phyloP scores from a whole-genome alignment of 768 basidiomycete genomes.

The Amanita molliuscula region DNA sequence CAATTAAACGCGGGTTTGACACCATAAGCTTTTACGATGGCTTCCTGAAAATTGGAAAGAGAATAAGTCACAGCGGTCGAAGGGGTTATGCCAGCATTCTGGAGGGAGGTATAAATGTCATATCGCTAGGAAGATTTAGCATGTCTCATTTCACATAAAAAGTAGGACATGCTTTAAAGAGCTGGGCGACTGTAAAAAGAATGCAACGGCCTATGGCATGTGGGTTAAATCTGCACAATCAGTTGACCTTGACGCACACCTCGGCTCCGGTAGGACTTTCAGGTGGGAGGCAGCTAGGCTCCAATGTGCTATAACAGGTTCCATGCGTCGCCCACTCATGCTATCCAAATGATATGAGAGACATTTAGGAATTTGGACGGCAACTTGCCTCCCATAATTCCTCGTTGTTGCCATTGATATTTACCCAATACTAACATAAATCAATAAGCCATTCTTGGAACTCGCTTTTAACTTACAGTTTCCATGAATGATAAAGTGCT shows the following conservation, averaged over 20 bases:
- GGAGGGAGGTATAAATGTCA: neutral
- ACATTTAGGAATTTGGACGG: neutral
- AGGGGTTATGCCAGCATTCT: neutral
- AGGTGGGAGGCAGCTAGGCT: neutral
- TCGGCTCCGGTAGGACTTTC: constrained; percentile 5
- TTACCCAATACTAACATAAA: constrained; percentile 1
- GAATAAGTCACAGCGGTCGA: neutral
- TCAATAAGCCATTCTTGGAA: neutral
- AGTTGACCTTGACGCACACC: neutral
- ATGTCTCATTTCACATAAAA: neutral
- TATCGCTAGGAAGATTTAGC: neutral
- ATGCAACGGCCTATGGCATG: constrained; percentile 2
- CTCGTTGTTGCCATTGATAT: constrained; percentile 3
- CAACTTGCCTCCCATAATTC: constrained; percentile 1
- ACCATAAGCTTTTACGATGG: neutral
- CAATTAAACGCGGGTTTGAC: constrained; percentile 2
- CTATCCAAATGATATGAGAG: neutral
- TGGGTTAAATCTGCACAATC: neutral
- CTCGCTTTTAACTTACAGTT: neutral
- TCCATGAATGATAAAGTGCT: constrained; percentile 3
- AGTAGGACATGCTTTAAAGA: neutral
- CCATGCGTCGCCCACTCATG: constrained; percentile 6
- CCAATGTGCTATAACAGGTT: constrained; percentile 3
- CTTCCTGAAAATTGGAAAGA: neutral
- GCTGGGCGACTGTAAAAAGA: constrained; percentile 4